These are phyloP conservation scores for Aspergillus sp. DNA, from an alignment of 2,329 filamentous ascomycete species.

Conservation along the genomic window DNA sequence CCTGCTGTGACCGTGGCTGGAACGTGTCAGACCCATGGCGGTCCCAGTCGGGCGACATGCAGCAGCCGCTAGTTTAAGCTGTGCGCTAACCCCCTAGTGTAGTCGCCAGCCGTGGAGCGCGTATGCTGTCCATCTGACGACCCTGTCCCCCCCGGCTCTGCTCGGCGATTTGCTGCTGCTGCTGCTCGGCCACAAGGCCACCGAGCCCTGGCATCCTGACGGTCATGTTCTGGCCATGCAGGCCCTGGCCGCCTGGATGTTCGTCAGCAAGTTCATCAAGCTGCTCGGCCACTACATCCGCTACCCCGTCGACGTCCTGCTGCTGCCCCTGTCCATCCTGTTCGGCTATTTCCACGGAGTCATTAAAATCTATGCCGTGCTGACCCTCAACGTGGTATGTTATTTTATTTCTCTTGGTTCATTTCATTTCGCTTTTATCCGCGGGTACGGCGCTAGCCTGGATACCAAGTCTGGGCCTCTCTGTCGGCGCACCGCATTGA, in stretches of 20 bases:
- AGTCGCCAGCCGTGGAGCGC: conserved; percentile 90
- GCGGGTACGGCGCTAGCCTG: not conserved
- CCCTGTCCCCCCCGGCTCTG: conserved; percentile 80
- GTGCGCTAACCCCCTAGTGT: conserved; percentile 19
- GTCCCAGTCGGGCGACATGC: no score
- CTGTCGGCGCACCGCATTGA: conserved; percentile 1
- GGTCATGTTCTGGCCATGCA: conserved; percentile 49
- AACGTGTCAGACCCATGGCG: no score
- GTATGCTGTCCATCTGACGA: conserved; percentile 86
- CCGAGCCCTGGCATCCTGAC: conserved; percentile 48
- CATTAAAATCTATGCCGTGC: conserved; percentile 81
- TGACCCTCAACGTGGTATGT: conserved; percentile 74
- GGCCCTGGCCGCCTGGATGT: conserved; percentile 63
- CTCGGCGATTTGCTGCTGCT: conserved; percentile 66
- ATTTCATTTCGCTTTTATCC: conserved; percentile 1
- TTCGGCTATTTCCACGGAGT: conserved; percentile 91
- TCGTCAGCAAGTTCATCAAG: conserved; percentile 87
- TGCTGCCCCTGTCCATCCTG: conserved; percentile 72
- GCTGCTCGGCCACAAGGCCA: conserved; percentile 59
- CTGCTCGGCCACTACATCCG: conserved; percentile 75
- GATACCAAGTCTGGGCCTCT: conserved; percentile 1
- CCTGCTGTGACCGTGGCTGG: no score
- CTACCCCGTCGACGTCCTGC: conserved; percentile 70
- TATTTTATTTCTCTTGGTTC: conserved; percentile 2
- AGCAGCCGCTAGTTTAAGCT: conserved; percentile 6